A percentile compares a stretch with the other conserved stretches of the same genome.
Evolutionary conservation across 73 alveolate species (phyloP).

Genomic region (Tetrahymena borealis): DNA sequence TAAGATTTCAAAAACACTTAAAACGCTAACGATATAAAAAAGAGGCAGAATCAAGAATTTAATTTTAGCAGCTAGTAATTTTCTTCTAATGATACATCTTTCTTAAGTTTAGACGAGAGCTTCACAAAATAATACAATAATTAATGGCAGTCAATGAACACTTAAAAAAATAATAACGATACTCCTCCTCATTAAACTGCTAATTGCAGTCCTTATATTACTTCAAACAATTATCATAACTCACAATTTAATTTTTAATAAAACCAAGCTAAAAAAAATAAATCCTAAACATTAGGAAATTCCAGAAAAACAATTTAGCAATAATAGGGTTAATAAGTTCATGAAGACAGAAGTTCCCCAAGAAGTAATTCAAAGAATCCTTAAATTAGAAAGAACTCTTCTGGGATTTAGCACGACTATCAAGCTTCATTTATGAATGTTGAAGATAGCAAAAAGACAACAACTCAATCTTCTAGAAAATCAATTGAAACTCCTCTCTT

Average conservation of each 20-base stretch:
- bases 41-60: neutral
- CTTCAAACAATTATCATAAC: neutral
- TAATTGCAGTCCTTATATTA: neutral
- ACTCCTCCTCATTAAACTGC: neutral
- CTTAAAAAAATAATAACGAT: neutral
- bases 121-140: neutral
- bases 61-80: neutral
- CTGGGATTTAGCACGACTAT: neutral
- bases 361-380: too few relatives aligned
- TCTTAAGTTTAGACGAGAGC: neutral
- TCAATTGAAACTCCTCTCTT: neutral
- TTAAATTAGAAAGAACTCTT: neutral
- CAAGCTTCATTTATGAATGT: neutral
- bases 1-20: too few relatives aligned
- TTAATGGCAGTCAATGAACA: neutral
- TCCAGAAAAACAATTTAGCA: too few relatives aligned
- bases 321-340: too few relatives aligned
- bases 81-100: neutral
- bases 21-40: neutral
- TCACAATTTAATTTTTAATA: neutral
- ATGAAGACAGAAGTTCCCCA: too few relatives aligned
- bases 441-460: neutral
- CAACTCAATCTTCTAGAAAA: neutral
- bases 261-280: neutral
- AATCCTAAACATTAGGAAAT: neutral